phyloP scores from a whole-genome alignment of 495 filamentous ascomycete species.

The Trypethelium eluteriae region DNA sequence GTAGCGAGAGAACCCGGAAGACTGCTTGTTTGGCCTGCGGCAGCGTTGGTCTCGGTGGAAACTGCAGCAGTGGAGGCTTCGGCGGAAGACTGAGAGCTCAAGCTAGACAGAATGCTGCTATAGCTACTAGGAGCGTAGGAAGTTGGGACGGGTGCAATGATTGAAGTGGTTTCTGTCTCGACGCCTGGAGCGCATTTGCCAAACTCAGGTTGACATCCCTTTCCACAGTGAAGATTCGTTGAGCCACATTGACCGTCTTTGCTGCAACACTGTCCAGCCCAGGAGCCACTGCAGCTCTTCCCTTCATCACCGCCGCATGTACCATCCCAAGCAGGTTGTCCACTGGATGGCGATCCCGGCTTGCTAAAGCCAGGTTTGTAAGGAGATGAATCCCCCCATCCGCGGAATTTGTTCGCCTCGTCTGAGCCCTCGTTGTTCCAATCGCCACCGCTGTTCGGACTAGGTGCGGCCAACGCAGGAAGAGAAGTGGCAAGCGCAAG shows the following conservation, averaged over 20 bases:
- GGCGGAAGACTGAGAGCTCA: background rate
- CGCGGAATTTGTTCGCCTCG: background rate
- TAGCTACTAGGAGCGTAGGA: slow-evolving; percentile 5
- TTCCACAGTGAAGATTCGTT: slow-evolving; percentile 22
- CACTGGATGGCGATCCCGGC: background rate
- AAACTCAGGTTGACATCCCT: slow-evolving; percentile 24
- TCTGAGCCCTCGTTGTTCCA: background rate
- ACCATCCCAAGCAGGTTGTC: slow-evolving; percentile 22
- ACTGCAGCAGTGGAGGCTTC: background rate
- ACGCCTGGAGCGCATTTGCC: slow-evolving; percentile 18
- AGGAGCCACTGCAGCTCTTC: slow-evolving; percentile 19
- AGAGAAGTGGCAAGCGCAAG: background rate
- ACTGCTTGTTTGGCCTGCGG: background rate
- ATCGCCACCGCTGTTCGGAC: background rate
- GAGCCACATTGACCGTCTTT: slow-evolving; percentile 17
- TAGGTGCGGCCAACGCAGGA: background rate
- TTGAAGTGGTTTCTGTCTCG: background rate
- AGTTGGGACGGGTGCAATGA: slow-evolving; percentile 1
- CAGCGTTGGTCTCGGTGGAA: background rate
- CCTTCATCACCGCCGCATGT: slow-evolving; percentile 29
- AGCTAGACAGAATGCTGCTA: slow-evolving; percentile 3
- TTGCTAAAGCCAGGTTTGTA: slow-evolving; percentile 1
- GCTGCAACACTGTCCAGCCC: slow-evolving; percentile 20
- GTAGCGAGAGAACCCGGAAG: background rate
- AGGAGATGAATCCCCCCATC: slow-evolving; percentile 1